Conservation (phyloP, 306 rosid species). For the Cercis canadensis region DNA sequence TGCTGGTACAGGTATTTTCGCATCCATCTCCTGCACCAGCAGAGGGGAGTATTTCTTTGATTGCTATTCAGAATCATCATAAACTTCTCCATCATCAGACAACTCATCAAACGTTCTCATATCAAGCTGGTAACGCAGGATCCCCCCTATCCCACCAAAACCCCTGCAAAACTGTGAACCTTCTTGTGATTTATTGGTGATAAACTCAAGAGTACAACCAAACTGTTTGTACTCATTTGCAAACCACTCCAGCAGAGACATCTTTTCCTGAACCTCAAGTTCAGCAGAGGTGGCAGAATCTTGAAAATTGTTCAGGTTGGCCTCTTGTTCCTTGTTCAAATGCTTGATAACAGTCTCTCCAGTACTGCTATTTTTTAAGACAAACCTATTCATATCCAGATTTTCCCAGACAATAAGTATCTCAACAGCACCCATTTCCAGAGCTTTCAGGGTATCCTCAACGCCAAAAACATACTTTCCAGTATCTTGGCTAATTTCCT, state of each 20-base stretch:
- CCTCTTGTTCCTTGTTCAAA: conserved; percentile 81
- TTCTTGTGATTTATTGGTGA: conserved; percentile 91
- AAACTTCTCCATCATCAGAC: conserved; percentile 66
- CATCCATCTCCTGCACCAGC: conserved; percentile 58
- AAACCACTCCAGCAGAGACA: conserved; percentile 85
- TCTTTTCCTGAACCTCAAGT: conserved; percentile 85
- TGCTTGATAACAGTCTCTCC: conserved; percentile 73
- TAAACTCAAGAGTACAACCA: conserved; percentile 89
- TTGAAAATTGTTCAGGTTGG: conserved; percentile 65
- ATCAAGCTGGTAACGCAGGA: conserved; percentile 94
- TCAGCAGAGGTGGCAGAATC: conserved; percentile 58
- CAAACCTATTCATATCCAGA: conserved; percentile 77
- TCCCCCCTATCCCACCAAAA: conserved; percentile 93
- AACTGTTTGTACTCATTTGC: conserved; percentile 80
- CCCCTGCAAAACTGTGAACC: conserved; percentile 96
- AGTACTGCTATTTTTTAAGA: conserved; percentile 53
- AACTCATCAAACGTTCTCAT: conserved; percentile 82
- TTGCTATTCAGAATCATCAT: conserved; percentile 60
- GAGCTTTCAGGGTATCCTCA: conserved; percentile 81
- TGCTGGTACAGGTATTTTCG: conserved; percentile 48
- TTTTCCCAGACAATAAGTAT: conserved; percentile 95
- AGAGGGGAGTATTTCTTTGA: conserved; percentile 49
- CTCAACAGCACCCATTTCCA: conserved; percentile 95
- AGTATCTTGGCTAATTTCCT: conserved; percentile 94
- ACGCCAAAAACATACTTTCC: conserved; percentile 94